These are phyloP conservation scores for Trametes sanguinea DNA, from an alignment of 768 basidiomycete species.

Conservation along the genomic window DNA sequence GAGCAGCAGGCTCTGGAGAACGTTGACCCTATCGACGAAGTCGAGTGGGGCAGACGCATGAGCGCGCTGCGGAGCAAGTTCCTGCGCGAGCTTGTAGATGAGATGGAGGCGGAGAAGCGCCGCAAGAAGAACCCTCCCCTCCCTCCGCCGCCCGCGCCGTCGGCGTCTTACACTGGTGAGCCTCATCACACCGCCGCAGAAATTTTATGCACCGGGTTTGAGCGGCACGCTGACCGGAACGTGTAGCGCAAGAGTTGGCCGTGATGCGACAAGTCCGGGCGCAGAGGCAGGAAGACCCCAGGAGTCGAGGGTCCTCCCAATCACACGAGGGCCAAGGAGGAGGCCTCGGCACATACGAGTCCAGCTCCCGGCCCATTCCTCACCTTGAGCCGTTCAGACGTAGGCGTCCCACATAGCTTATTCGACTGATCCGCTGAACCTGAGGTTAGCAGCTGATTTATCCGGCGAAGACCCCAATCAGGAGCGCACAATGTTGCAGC, in stretches of 20 bases:
- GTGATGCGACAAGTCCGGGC: slow-evolving; percentile 24
- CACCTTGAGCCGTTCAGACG: slow-evolving; percentile 17
- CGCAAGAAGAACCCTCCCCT: slow-evolving; percentile 40
- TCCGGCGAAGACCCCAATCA: slow-evolving; percentile 25
- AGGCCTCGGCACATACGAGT: slow-evolving; percentile 8
- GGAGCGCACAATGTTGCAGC: slow-evolving; percentile 49
- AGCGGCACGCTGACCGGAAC: slow-evolving; percentile 1
- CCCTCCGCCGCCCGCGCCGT: slow-evolving; percentile 29
- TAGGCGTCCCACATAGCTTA: background rate
- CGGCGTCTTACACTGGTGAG: slow-evolving; percentile 19
- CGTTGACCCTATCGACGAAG: slow-evolving; percentile 74
- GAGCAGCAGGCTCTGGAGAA: slow-evolving; percentile 68
- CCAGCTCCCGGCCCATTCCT: slow-evolving; percentile 6
- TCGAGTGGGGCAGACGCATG: slow-evolving; percentile 79
- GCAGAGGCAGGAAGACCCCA: slow-evolving; percentile 21
- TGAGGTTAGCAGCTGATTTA: slow-evolving; percentile 1
- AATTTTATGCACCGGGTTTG: background rate
- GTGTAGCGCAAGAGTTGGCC: slow-evolving; percentile 20
- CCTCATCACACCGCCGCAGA: background rate
- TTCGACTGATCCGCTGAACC: background rate
- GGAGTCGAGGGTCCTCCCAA: slow-evolving; percentile 32
- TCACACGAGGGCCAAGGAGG: slow-evolving; percentile 28
- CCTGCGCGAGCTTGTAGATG: slow-evolving; percentile 64
- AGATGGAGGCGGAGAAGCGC: slow-evolving; percentile 40
- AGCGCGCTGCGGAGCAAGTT: slow-evolving; percentile 70